phyloP scores from a whole-genome alignment of 2,329 filamentous ascomycete species.

The Teratosphaeria zuluensis region DNA sequence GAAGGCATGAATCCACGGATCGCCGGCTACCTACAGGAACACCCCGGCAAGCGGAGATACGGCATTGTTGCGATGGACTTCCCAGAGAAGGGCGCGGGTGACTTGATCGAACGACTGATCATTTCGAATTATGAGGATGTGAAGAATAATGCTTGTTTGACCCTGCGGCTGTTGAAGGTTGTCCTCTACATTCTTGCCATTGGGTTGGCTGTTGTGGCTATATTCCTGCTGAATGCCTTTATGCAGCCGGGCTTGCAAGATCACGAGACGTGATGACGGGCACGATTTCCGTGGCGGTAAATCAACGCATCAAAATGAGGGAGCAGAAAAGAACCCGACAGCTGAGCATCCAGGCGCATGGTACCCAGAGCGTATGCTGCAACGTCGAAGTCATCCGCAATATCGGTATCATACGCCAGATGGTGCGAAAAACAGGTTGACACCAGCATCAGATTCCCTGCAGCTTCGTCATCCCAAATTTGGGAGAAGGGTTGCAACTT shows the following conservation, averaged over 20 bases:
- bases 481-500: no score
- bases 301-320: background rate
- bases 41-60: constrained; percentile 20
- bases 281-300: background rate
- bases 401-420: no score
- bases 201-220: constrained; percentile 48
- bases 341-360: no score
- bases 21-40: constrained; percentile 22
- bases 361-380: no score
- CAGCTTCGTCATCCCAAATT: no score
- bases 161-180: constrained; percentile 2
- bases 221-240: constrained; percentile 46
- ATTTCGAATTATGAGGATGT: background rate
- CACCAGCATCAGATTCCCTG: no score
- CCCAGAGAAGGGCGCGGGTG: constrained; percentile 28
- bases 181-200: constrained; percentile 53
- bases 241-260: background rate
- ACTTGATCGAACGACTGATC: constrained; percentile 33
- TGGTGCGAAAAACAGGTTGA: no score
- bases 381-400: no score
- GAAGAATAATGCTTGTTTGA: background rate
- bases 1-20: constrained; percentile 35
- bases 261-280: background rate
- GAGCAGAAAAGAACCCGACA: background rate
- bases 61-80: constrained; percentile 30